phyloP scores from a whole-genome alignment of 345 rosid species.

The Pistacia vera region DNA sequence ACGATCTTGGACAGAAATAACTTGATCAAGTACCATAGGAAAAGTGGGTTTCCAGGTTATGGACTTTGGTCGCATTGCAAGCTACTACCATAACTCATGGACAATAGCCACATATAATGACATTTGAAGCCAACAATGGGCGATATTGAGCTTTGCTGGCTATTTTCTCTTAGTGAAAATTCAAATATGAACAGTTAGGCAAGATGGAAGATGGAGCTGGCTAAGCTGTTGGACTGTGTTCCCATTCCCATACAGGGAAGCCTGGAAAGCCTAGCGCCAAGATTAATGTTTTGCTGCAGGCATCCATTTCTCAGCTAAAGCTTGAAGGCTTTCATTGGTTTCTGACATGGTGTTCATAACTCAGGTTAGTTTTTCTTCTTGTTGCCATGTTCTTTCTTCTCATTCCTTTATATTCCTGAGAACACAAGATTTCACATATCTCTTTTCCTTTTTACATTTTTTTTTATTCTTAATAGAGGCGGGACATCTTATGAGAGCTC shows the following conservation, averaged over 20 bases:
- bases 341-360: conserved; percentile 96
- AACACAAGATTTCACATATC: conserved; percentile 8
- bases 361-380: conserved; percentile 54
- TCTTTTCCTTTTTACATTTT: conserved; percentile 13
- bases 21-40: conserved; percentile 85
- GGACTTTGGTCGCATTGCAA: conserved; percentile 97
- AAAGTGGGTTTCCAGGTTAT: conserved; percentile 97
- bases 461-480: conserved; percentile 55
- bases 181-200: conserved; percentile 92
- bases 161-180: conserved; percentile 90
- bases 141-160: conserved; percentile 83
- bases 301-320: conserved; percentile 92
- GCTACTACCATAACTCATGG: conserved; percentile 90
- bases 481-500: conserved; percentile 93
- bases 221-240: conserved; percentile 88
- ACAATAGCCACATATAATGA: conserved; percentile 90
- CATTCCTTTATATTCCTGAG: conserved; percentile 4
- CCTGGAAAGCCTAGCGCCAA: conserved; percentile 94
- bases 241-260: conserved; percentile 96
- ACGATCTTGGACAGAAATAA: conserved; percentile 84
- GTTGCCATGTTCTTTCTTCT: neutral
- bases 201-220: conserved; percentile 98
- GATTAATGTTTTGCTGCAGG: conserved; percentile 91
- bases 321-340: conserved; percentile 90
- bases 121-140: conserved; percentile 98